A percentile compares a stretch with the other conserved stretches of the same genome.
Conservation (phyloP, 495 filamentous ascomycete species). For the Neurospora intermedia region DNA sequence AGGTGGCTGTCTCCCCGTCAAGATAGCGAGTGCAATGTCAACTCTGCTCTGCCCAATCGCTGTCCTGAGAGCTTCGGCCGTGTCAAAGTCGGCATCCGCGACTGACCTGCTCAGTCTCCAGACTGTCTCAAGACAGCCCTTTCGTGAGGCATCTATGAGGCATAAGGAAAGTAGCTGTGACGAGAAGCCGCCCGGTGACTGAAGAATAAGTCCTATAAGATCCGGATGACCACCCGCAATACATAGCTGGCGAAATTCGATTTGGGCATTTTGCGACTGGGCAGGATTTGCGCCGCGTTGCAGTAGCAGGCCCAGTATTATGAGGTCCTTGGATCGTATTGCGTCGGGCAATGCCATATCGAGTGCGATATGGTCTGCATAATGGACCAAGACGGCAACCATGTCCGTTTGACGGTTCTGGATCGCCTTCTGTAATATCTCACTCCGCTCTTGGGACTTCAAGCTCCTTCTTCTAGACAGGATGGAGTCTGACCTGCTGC, state of each 20-base stretch:
- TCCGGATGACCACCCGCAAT: slow-evolving; percentile 26
- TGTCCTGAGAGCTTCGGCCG: slow-evolving; percentile 32
- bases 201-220: slow-evolving; percentile 32
- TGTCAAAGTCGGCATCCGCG: slow-evolving; percentile 34
- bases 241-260: slow-evolving; percentile 35
- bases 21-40: slow-evolving; percentile 34
- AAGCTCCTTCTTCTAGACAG: slow-evolving; percentile 33
- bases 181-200: slow-evolving; percentile 29
- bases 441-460: slow-evolving; percentile 32
- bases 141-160: slow-evolving; percentile 35
- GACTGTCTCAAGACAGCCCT: slow-evolving; percentile 34
- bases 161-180: slow-evolving; percentile 25
- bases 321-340: slow-evolving; percentile 25
- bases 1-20: slow-evolving; percentile 32
- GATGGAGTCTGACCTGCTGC: slow-evolving; percentile 10
- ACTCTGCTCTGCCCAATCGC: slow-evolving; percentile 29
- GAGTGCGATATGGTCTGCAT: slow-evolving; percentile 30
- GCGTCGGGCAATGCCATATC: slow-evolving; percentile 30
- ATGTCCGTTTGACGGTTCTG: slow-evolving; percentile 35
- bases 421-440: slow-evolving; percentile 34
- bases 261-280: slow-evolving; percentile 28
- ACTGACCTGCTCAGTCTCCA: slow-evolving; percentile 31
- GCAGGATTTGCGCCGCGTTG: slow-evolving; percentile 29
- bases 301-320: slow-evolving; percentile 29
- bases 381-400: slow-evolving; percentile 33